Evolutionary conservation across 73 alveolate genomes (phyloP), one percentile per base, ranked within the genome.

Genomic region (Paramecium bursaria): DNA sequence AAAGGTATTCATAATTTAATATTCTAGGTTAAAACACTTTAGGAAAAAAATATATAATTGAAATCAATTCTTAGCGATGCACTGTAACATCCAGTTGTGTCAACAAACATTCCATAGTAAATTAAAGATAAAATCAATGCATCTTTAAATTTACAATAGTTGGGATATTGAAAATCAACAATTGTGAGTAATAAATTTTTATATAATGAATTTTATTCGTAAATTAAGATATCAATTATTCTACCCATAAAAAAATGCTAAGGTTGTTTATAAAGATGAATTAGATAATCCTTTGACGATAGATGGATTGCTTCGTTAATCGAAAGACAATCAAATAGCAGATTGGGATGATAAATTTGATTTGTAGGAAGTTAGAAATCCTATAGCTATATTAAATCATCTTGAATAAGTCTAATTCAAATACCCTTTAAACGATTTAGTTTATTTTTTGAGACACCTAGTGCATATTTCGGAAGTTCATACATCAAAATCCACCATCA

Each of bases 271-370:
- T n/a, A n/a, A n/a, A n/a, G n/a, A n/a, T n/a, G n/a, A n/a, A n/a
- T n/a, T n/a, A n/a, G n/a, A n/a, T n/a, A n/a, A n/a, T n/a, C n/a
- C n/a, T n/a, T n/a, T n/a, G n/a, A n/a, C n/a, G n/a, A n/a, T n/a
- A n/a, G n/a, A n/a, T n/a, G n/a, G n/a, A n/a, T n/a, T n/a, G n/a
- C n/a, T n/a, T n/a, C n/a, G n/a, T n/a, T n/a, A n/a, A n/a, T n/a
- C n/a, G n/a, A n/a, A n/a, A n/a, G n/a, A n/a, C n/a, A 27, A 27
- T 21, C 1, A 13, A 3, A 79, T 79, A 31, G 46, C 75, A 29
- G 85, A 79, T 54, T 50, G 29, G 35, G 85, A 79, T 79, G 89
- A 79, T 46, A 79, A 79, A 79, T 79, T 21, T 79, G 89, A 82
- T 2, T 39, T 79, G 9, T 30, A 47, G 39, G 46, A 79, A 11